phyloP scores from a whole-genome alignment of 441 rosid genomes.

The Erodium texanum region DNA sequence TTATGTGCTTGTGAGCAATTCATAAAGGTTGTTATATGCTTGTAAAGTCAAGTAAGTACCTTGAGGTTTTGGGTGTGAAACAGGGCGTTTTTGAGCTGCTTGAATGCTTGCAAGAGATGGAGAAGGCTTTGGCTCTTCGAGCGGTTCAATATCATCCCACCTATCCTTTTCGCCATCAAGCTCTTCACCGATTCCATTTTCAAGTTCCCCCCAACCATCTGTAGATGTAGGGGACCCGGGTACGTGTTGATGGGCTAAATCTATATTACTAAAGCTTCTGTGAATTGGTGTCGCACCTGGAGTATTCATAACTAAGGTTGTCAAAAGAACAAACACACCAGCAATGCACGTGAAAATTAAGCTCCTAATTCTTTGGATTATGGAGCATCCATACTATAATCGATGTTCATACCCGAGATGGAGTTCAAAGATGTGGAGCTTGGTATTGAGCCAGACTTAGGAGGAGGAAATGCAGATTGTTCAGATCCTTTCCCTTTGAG shows the following conservation, averaged over 20 bases:
- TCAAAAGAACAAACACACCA: conserved; percentile 23
- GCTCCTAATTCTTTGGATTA: not conserved
- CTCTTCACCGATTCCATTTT: conserved; percentile 68
- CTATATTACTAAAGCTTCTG: conserved; percentile 48
- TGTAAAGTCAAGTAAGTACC: too few relatives aligned
- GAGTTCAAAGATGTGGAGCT: conserved; percentile 46
- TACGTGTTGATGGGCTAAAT: conserved; percentile 61
- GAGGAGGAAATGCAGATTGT: conserved; percentile 60
- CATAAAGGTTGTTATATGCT: too few relatives aligned
- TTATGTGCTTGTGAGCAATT: too few relatives aligned
- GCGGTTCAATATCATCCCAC: conserved; percentile 95
- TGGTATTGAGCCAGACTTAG: conserved; percentile 38
- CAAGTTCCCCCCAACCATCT: conserved; percentile 98
- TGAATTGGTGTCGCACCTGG: conserved; percentile 43
- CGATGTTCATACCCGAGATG: conserved; percentile 46
- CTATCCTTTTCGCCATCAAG: conserved; percentile 76
- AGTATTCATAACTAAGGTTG: conserved; percentile 40
- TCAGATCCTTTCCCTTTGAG: conserved; percentile 87
- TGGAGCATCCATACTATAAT: not conserved
- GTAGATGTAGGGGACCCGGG: conserved; percentile 89
- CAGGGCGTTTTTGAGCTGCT: conserved; percentile 89
- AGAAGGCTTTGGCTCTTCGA: conserved; percentile 77
- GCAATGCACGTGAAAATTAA: not conserved
- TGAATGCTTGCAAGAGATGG: conserved; percentile 76
- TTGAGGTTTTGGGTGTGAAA: conserved; percentile 54